Conservation (phyloP, 805 yeast genomes). For the Yarrowia yakushimensis region DNA sequence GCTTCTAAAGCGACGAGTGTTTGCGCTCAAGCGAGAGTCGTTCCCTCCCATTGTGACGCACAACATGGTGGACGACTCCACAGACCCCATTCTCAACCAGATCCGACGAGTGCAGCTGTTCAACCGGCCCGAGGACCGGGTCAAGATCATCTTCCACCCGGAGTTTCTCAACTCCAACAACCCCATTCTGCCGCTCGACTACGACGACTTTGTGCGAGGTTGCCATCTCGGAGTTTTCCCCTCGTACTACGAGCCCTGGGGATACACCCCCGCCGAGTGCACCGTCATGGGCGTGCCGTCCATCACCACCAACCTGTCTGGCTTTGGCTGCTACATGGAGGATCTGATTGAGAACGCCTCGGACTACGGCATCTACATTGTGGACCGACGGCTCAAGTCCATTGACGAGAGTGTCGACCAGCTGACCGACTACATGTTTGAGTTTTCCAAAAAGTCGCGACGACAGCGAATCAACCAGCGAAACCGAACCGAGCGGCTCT, state of each 20-base stretch:
- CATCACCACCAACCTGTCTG: conserved; percentile 90
- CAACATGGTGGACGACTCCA: conserved; percentile 89
- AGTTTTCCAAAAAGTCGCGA: conserved; percentile 81
- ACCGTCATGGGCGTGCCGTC: conserved; percentile 99
- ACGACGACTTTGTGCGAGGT: conserved; percentile 96
- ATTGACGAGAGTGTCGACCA: conserved; percentile 93
- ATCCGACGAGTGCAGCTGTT: conserved; percentile 88
- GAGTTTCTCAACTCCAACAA: conserved; percentile 93
- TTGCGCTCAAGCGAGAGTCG: conserved; percentile 83
- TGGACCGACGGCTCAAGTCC: conserved; percentile 86
- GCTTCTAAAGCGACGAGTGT: conserved; percentile 82
- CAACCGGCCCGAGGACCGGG: conserved; percentile 85
- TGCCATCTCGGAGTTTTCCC: conserved; percentile 98
- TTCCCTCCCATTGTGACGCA: conserved; percentile 96
- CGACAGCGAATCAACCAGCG: conserved; percentile 97
- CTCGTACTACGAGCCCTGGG: conserved; percentile 98
- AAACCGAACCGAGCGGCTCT: conserved; percentile 90
- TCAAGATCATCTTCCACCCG: conserved; percentile 94
- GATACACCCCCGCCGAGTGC: conserved; percentile 98
- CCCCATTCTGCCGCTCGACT: conserved; percentile 88
- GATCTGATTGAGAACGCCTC: conserved; percentile 89
- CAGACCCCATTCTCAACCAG: conserved; percentile 87
- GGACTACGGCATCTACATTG: conserved; percentile 96
- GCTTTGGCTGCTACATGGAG: conserved; percentile 98
- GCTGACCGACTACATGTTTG: conserved; percentile 83